Conservation (phyloP, 2,329 filamentous ascomycete genomes). For the Orbilia brochopaga region DNA sequence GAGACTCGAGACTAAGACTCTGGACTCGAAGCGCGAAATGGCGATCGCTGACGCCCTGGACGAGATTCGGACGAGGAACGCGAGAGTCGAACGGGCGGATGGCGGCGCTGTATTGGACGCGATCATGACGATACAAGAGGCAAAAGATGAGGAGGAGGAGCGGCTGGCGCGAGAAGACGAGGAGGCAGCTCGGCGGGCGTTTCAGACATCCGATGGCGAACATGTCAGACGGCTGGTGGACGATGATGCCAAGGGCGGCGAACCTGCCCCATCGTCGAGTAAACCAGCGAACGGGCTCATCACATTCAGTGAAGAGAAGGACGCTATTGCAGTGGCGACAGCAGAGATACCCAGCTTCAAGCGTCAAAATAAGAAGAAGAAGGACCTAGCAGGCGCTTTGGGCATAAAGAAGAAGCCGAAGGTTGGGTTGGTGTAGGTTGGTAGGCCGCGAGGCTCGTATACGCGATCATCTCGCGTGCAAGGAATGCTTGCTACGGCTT, state of each 20-base stretch:
- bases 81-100: constrained; percentile 78
- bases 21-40: constrained; percentile 94
- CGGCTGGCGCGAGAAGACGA: constrained; percentile 80
- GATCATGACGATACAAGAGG: constrained; percentile 65
- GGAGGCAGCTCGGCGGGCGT: constrained; percentile 78
- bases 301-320: constrained; percentile 56
- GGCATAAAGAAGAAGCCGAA: constrained; percentile 84
- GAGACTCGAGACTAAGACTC: constrained; percentile 89
- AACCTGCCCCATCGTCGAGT: constrained; percentile 19
- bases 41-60: constrained; percentile 93
- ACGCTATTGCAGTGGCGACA: constrained; percentile 54
- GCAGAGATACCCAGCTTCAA: constrained; percentile 70
- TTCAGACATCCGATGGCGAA: constrained; percentile 62
- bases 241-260: constrained; percentile 2
- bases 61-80: constrained; percentile 90
- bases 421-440: constrained; percentile 62
- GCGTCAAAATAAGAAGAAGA: constrained; percentile 82
- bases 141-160: constrained; percentile 65
- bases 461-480: constrained; percentile 2
- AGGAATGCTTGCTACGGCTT: constrained; percentile 6
- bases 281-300: constrained; percentile 53
- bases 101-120: constrained; percentile 68
- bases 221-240: constrained; percentile 54
- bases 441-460: constrained; percentile 13
- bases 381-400: constrained; percentile 73